Evolutionary conservation across 129 eudicot species (phyloP).

Genomic region (Pittosporum tobira): DNA sequence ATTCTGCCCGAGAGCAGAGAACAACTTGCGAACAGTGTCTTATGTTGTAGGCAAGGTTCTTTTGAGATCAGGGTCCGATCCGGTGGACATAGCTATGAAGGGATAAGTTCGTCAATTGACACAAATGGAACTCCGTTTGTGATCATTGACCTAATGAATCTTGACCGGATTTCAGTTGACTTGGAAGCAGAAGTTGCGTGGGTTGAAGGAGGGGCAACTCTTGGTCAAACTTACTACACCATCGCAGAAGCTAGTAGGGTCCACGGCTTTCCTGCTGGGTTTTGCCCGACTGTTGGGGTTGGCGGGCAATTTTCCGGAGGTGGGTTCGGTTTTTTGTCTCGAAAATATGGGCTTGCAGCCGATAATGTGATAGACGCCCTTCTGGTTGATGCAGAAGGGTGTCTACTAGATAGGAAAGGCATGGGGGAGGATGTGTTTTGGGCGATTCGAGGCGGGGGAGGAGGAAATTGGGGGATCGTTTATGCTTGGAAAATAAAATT

Average conservation of each 20-base stretch:
- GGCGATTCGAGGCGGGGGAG: constrained; percentile 83
- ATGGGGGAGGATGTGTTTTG: too few relatives aligned
- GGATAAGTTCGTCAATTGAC: constrained; percentile 41
- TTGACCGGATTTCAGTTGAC: constrained; percentile 41
- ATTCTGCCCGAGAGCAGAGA: constrained; percentile 49
- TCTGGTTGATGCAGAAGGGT: constrained; percentile 45
- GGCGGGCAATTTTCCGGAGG: constrained; percentile 77
- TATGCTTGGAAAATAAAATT: constrained; percentile 54
- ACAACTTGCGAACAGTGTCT: constrained; percentile 29
- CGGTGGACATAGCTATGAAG: constrained; percentile 83
- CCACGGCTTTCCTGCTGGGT: constrained; percentile 68
- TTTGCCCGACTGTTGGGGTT: constrained; percentile 63
- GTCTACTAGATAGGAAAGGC: constrained; percentile 29
- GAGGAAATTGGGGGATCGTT: constrained; percentile 53
- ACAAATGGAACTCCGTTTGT: constrained; percentile 35
- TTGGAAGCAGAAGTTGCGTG: constrained; percentile 36
- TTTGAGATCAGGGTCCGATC: constrained; percentile 48
- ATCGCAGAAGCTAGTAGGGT: constrained; percentile 36
- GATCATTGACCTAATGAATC: constrained; percentile 50
- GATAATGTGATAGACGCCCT: constrained; percentile 65
- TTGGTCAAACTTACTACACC: constrained; percentile 47
- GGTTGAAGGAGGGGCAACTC: constrained; percentile 80
- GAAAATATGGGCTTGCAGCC: too few relatives aligned
- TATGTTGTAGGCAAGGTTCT: constrained; percentile 25
- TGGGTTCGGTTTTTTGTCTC: constrained; percentile 63